A percentile compares a stretch with the other conserved stretches of the same genome.
These are phyloP conservation scores for Punica granatum DNA, from an alignment of 345 rosid genomes.

Conservation along the genomic window DNA sequence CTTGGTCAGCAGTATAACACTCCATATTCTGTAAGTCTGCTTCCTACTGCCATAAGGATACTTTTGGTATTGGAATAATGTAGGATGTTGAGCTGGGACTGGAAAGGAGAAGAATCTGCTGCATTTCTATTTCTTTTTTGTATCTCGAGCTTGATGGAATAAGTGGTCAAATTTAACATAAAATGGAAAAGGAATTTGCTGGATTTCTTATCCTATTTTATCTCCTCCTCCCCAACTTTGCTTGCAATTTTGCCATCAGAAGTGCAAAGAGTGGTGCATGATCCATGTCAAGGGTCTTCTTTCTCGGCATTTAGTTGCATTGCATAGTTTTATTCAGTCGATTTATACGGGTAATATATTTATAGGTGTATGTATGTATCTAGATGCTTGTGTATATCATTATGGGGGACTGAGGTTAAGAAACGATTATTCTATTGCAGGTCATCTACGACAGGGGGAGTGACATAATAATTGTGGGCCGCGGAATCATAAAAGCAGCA, in stretches of 20 bases:
- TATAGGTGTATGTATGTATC: no score
- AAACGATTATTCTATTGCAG: conserved; percentile 23
- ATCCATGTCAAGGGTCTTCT: neutral
- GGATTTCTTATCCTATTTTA: no score
- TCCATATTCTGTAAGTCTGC: conserved; percentile 71
- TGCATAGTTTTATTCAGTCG: neutral
- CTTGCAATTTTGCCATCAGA: no score
- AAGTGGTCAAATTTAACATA: no score
- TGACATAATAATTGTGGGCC: conserved; percentile 93
- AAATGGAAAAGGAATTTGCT: no score
- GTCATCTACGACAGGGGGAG: conserved; percentile 84
- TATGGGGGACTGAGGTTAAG: neutral
- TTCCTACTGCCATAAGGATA: neutral
- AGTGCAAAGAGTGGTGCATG: no score
- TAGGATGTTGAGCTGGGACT: neutral
- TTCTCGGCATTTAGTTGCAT: neutral
- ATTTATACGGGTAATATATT: no score
- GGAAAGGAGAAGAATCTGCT: no score
- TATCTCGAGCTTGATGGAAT: neutral
- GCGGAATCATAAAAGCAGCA: conserved; percentile 85
- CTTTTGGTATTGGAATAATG: neutral
- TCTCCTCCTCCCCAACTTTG: no score
- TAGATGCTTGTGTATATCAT: no score
- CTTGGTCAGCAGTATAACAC: conserved; percentile 96
- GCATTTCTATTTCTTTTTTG: neutral